Evolutionary conservation across 2,329 filamentous ascomycete genomes (phyloP), one percentile per base, ranked within the genome.

Genomic region (Ilyonectria mors-panacis): DNA sequence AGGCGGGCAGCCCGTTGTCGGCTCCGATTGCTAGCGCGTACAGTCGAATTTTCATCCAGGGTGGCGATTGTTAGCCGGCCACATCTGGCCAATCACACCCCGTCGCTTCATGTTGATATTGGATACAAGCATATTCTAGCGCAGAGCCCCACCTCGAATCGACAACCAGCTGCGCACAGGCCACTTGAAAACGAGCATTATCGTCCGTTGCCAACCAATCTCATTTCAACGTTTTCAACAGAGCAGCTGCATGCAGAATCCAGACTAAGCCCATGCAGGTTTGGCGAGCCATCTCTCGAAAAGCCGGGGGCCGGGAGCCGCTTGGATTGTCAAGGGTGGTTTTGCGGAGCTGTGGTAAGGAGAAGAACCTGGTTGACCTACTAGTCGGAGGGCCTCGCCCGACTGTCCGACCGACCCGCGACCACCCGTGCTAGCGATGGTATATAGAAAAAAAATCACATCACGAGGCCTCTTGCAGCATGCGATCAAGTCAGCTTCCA

Each of bases 71-170:
- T 42, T 47, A 60, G 48, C 47, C 51, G 44, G 15, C 19, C 37
- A n/a, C 6, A 50, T 17, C 17, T 17, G 13, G 21, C 72, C 70
- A 74, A 74, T 73, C 71, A 74, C 60, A 53, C 39, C 53, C 62
- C 61, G 58, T 57, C 35, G 47, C 35, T 35, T n/a, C 21, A 23
- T 19, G 19, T 10, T 45, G 21, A 67, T 63, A 66, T 59, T 47
- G 66, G 73, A 59, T 75, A 75, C 8, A 71, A 39, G 59, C 71
- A 75, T 75, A 75, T 37, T n/a, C 51, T 70, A 67, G 67, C 62
- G 39, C 47, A 63, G 56, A 35, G 68, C 10, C 63, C 73, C 70
- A 71, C 70, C 56, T 67, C 54, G 53, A 73, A 73, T 74, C 65
- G 65, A 67, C 65, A 63, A 39, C 58, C 28, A 39, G 60, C 42